Base-by-base conservation (phyloP, 208 protist genomes). In the Leishmania lainsoni region DNA sequence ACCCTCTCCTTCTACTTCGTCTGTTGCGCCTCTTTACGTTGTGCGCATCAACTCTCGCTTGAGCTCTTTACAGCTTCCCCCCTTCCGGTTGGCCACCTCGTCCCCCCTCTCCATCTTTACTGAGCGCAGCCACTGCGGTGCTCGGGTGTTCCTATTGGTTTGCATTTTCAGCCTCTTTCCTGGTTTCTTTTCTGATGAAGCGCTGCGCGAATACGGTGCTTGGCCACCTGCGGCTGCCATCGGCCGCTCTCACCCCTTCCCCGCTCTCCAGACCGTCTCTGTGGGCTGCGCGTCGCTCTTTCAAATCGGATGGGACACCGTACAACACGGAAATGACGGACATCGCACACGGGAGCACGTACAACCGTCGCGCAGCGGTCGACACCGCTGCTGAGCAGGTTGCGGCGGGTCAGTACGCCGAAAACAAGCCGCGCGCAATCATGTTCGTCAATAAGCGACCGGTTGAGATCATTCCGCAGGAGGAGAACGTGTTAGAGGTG, bases 371-470 rank as follows among this genome's bases (percentile, higher is more conserved):
- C 26, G 89, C 86, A 12, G 87, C 86, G 0, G 81, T 87, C 29
- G 80, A 86, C 58, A 86, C 87, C 2, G 84, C 89, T 6, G 86
- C 91, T 22, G 94, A 96, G 83, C 78, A 87, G 76, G 91, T 94
- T 16, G 92, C 95, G 8, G 90, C 92, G 1, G 93, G 95, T 3
- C 92, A 96, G 80, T 97, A 98, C 84, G 91, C 91, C 0, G 92
- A 98, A 84, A 75, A 93, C 83, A 96, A 97, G 70, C 91, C 91
- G 42, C 92, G 93, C 9, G 93, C 95, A 6, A 96, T 98, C 75
- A 98, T 98, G 95, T 98, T 98, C 83, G 91, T 98, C 32, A 98
- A 98, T 83, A 90, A 96, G 58, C 92, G 93, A 17, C 95, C 95
- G 0, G 95, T 98, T 1, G 91, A 96, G 87, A 98, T 98, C 75